Evolutionary conservation across 2,329 filamentous ascomycete species (phyloP).

Genomic region (Calcarisporium arbuscula): DNA sequence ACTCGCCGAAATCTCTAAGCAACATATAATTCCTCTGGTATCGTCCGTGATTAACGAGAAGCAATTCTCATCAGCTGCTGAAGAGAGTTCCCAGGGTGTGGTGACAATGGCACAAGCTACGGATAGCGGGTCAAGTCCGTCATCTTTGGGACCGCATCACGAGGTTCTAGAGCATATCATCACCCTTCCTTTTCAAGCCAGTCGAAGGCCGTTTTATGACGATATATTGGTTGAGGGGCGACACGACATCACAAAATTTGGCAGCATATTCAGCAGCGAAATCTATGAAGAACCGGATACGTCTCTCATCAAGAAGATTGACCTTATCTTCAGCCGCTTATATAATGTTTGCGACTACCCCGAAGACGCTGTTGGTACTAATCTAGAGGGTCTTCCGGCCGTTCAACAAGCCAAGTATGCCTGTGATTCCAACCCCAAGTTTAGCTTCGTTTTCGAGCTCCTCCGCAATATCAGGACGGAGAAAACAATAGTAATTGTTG

Average conservation of each 20-base stretch:
- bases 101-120: constrained; percentile 20
- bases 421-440: constrained; percentile 53
- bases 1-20: constrained; percentile 31
- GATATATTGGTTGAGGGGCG: constrained; percentile 39
- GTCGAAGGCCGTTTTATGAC: constrained; percentile 45
- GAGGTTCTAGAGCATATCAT: constrained; percentile 37
- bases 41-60: constrained; percentile 14
- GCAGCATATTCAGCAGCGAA: constrained; percentile 33
- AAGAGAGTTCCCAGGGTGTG: constrained; percentile 16
- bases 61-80: constrained; percentile 11
- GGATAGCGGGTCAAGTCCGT: too few relatives aligned
- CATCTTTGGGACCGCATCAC: too few relatives aligned
- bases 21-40: too few relatives aligned
- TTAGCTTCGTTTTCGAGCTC: constrained; percentile 52
- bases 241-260: constrained; percentile 39
- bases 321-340: constrained; percentile 44
- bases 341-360: constrained; percentile 53
- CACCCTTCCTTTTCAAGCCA: constrained; percentile 51
- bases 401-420: constrained; percentile 45
- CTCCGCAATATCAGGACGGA: constrained; percentile 37
- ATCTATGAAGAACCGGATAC: constrained; percentile 31
- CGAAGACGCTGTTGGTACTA: constrained; percentile 41
- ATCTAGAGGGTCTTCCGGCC: constrained; percentile 29
- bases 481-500: constrained; percentile 47
- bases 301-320: constrained; percentile 37